Conservation (phyloP, 1,284 basidiomycete genomes). For the Trichosporon sp. region DNA sequence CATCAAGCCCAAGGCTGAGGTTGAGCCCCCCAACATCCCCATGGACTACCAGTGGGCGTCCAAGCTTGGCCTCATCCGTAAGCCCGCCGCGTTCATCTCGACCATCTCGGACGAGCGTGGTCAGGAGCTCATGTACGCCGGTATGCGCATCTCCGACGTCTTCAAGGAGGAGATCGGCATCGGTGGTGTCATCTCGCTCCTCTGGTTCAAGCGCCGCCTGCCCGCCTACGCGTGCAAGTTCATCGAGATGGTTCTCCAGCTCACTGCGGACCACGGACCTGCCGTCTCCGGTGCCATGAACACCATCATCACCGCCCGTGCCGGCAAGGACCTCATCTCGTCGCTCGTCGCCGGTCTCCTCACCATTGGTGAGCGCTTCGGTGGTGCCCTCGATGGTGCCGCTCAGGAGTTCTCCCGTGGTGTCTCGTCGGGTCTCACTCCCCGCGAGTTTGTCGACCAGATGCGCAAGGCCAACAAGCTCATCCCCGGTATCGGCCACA, state of each 20-base stretch:
- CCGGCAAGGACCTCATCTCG: conserved; percentile 97
- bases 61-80: conserved; percentile 96
- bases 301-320: conserved; percentile 97
- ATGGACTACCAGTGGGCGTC: conserved; percentile 99
- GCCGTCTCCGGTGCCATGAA: conserved; percentile 92
- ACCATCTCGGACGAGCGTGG: conserved; percentile 99
- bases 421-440: conserved; percentile 85
- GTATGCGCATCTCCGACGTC: conserved; percentile 98
- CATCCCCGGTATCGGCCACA: conserved; percentile 97
- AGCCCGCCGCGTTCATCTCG: conserved; percentile 98
- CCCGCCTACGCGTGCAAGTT: conserved; percentile 72
- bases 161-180: conserved; percentile 98
- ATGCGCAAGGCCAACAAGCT: conserved; percentile 96
- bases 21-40: conserved; percentile 91
- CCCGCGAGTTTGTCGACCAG: conserved; percentile 95
- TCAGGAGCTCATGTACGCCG: conserved; percentile 96
- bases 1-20: conserved; percentile 75
- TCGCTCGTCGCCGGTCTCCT: conserved; percentile 94
- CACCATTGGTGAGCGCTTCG: conserved; percentile 97
- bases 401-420: conserved; percentile 93
- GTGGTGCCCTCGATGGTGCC: conserved; percentile 98
- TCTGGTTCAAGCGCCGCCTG: conserved; percentile 94
- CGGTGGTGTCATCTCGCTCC: conserved; percentile 91
- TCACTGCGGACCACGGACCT: conserved; percentile 98
- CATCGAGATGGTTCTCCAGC: conserved; percentile 99